Base-by-base conservation (phyloP, 257 asterid genomes). In the Linderniella brevidens region DNA sequence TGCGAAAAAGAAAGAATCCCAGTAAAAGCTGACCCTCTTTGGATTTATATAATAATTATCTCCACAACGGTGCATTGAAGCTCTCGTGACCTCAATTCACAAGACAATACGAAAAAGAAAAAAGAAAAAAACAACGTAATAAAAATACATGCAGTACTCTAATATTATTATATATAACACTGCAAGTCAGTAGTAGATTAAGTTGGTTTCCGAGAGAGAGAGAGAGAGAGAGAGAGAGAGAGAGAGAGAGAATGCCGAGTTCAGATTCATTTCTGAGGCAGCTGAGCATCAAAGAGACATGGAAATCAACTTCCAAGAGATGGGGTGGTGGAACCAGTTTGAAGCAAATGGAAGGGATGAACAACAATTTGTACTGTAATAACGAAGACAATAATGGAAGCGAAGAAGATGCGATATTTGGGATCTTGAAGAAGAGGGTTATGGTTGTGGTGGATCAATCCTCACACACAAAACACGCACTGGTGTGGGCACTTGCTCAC, bases 401-500 rank as follows among this genome's bases (percentile, higher is more conserved):
- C 4, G 19, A 17, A 1, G 11, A 43, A 36, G 69, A 53, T 10
- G 60, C 48, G 50, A 73, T 71, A 36, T 59, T 56, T 17, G 49
- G 72, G 13, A 76, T 68, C 47, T 50, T 67, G 84, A 75, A 82
- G 75, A 82, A 86, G 39, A 77, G 93, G 59, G 97, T 86, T 8
- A 82, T 86, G 97, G 95, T 86, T 56, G 82, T 86, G 1, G 87
- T 86, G 64, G 97, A 86, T 64, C 72, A 82, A 32, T 51, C 76
- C 35, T 66, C 92, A 9, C 73, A 75, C 52, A 73, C 83, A 0
- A 82, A 80, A 17, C 92, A 87, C 57, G 97, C 97, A 0, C 79
- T 87, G 93, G 80, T 80, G 88, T 87, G 95, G 95, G 95, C 97
- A n/a, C 77, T 87, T 1, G 75, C 92, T 50, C 95, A 83, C 67